A percentile compares a stretch with the other conserved stretches of the same genome.
Evolutionary conservation across 805 yeast species (phyloP).

Genomic region (Barnettozyma sp.): DNA sequence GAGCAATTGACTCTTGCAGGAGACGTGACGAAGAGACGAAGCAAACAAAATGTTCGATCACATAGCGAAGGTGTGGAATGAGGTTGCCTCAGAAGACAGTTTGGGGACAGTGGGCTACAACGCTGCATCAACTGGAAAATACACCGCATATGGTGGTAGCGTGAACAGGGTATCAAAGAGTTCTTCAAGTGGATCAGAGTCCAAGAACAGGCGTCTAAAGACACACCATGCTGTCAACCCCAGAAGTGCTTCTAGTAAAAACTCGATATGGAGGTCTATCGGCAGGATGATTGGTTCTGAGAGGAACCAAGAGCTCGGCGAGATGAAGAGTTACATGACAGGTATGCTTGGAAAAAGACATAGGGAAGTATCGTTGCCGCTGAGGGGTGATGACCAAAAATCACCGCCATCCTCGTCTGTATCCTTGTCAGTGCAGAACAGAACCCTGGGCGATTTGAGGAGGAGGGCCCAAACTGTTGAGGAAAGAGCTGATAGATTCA

Average conservation of each 20-base stretch:
- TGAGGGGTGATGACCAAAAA: slow-evolving; percentile 1
- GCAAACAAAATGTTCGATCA: slow-evolving; percentile 16
- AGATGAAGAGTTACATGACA: slow-evolving; percentile 21
- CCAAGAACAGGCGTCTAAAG: slow-evolving; percentile 6
- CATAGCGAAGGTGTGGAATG: slow-evolving; percentile 21
- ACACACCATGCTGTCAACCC: slow-evolving; percentile 20
- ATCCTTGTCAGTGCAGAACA: slow-evolving; percentile 4
- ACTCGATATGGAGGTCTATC: slow-evolving; percentile 16
- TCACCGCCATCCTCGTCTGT: background rate
- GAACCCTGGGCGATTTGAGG: slow-evolving; percentile 5
- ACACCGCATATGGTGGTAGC: slow-evolving; percentile 11
- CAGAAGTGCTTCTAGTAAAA: slow-evolving; percentile 10
- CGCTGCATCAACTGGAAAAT: slow-evolving; percentile 12
- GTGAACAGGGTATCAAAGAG: too few species aligned
- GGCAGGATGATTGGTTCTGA: slow-evolving; percentile 16
- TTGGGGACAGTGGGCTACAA: too few species aligned
- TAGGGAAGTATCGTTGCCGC: background rate
- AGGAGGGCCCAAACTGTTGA: slow-evolving; percentile 14
- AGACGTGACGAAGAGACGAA: too few species aligned
- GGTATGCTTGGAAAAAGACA: slow-evolving; percentile 21
- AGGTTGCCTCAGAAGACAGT: slow-evolving; percentile 17
- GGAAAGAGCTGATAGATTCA: slow-evolving; percentile 17
- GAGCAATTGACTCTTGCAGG: too few species aligned
- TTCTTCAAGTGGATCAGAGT: too few species aligned
- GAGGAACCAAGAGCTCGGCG: slow-evolving; percentile 12